A percentile compares a stretch with the other conserved stretches of the same genome.
These are phyloP conservation scores for Alternaria ethzedia DNA, from an alignment of 2,329 filamentous ascomycete species.

Conservation along the genomic window DNA sequence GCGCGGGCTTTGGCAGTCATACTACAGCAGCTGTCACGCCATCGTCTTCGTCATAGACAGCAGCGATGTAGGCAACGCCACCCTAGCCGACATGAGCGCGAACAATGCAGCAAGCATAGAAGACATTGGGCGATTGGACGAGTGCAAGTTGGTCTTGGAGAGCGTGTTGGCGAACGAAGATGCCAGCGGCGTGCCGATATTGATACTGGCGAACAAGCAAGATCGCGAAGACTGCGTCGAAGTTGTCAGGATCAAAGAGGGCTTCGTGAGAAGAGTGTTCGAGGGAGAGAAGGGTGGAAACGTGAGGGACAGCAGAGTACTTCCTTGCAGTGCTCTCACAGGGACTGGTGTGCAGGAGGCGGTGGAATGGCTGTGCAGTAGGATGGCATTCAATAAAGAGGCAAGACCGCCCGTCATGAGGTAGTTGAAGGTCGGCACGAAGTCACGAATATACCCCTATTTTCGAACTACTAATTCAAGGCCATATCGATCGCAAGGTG, in stretches of 20 bases:
- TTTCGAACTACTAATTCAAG: too few relatives aligned
- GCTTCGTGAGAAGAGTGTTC: conserved; percentile 91
- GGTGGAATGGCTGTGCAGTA: conserved; percentile 92
- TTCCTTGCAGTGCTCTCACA: conserved; percentile 90
- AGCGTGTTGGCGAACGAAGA: conserved; percentile 86
- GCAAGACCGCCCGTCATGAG: conserved; percentile 90
- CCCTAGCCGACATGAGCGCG: conserved; percentile 60
- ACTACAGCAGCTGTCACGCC: conserved; percentile 92
- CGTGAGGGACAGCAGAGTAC: conserved; percentile 86
- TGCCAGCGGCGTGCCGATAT: conserved; percentile 86
- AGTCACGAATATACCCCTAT: conserved; percentile 8
- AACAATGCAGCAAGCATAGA: conserved; percentile 42
- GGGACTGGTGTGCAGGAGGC: conserved; percentile 86
- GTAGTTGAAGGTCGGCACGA: conserved; percentile 49
- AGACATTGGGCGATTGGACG: conserved; percentile 71
- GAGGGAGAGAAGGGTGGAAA: conserved; percentile 88
- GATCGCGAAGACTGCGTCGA: conserved; percentile 97
- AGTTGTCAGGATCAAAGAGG: conserved; percentile 96
- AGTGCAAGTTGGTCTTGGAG: conserved; percentile 89
- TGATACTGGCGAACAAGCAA: conserved; percentile 97
- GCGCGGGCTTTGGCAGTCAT: conserved; percentile 91
- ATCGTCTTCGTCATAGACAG: conserved; percentile 98
- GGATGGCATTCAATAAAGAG: conserved; percentile 97
- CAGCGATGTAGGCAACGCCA: conserved; percentile 87
- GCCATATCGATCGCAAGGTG: too few relatives aligned